Evolutionary conservation across 2,329 filamentous ascomycete species (phyloP).

Genomic region (Ceratocystiopsis sp.): DNA sequence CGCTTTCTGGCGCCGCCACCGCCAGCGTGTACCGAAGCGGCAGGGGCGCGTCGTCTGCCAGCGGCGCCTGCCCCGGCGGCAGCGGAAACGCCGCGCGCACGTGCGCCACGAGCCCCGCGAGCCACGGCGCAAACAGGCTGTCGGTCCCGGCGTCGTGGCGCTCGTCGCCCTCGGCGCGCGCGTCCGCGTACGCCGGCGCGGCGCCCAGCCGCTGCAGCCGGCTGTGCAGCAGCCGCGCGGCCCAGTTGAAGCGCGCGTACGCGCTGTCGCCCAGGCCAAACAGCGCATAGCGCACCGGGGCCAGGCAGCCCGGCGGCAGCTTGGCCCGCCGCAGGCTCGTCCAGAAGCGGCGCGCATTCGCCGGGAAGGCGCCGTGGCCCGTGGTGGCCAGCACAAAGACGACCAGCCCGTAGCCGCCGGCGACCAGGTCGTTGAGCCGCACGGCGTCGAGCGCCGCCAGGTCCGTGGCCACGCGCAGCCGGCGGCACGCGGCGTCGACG

Average conservation of each 20-base stretch:
- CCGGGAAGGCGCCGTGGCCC: slow-evolving; percentile 83
- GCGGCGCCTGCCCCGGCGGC: slow-evolving; percentile 45
- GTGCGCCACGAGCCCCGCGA: slow-evolving; percentile 45
- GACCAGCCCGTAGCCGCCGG: slow-evolving; percentile 35
- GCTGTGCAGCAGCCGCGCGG: slow-evolving; percentile 72
- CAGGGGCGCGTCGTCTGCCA: slow-evolving; percentile 57
- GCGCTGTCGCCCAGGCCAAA: slow-evolving; percentile 93
- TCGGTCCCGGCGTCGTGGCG: slow-evolving; percentile 88
- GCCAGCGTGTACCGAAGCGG: slow-evolving; percentile 49
- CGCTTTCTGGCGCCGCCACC: slow-evolving; percentile 1
- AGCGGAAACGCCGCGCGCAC: slow-evolving; percentile 54
- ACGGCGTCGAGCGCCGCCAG: slow-evolving; percentile 64
- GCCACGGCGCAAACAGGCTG: slow-evolving; percentile 67
- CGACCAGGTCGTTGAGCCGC: slow-evolving; percentile 41
- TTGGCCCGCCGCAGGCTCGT: slow-evolving; percentile 64
- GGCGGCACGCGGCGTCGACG: slow-evolving; percentile 54
- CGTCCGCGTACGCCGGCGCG: no score
- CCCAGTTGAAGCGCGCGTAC: slow-evolving; percentile 83
- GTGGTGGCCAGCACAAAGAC: slow-evolving; percentile 83
- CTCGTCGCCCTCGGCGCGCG: slow-evolving; percentile 77
- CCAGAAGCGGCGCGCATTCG: slow-evolving; percentile 73
- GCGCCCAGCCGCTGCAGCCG: slow-evolving; percentile 73
- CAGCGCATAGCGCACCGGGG: slow-evolving; percentile 55
- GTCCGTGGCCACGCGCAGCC: slow-evolving; percentile 60
- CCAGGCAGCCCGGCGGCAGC: slow-evolving; percentile 53